Evolutionary conservation across 2,329 filamentous ascomycete species (phyloP).

Genomic region (Scedosporium minutisporum): DNA sequence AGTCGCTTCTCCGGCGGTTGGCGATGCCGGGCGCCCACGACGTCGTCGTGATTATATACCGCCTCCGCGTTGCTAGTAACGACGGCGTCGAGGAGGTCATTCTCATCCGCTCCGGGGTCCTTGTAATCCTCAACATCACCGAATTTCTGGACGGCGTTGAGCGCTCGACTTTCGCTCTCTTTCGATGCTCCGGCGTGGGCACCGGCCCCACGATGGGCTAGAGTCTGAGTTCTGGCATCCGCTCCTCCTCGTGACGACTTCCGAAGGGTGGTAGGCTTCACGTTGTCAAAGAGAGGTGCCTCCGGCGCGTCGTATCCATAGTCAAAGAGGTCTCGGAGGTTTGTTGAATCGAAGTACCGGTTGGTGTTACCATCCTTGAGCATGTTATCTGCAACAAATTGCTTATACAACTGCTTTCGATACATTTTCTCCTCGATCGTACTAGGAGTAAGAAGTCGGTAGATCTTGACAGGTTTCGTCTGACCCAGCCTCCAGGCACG

Average conservation of each 20-base stretch:
- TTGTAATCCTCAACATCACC: conserved; percentile 56
- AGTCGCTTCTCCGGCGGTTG: conserved; percentile 67
- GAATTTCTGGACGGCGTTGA: conserved; percentile 24
- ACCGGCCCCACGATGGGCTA: not conserved
- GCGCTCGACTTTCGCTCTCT: conserved; percentile 3
- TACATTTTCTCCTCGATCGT: conserved; percentile 99
- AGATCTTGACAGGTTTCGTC: conserved; percentile 90
- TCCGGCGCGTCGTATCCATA: conserved; percentile 18
- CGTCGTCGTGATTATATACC: conserved; percentile 87
- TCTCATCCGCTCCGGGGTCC: conserved; percentile 45
- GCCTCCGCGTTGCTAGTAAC: conserved; percentile 83
- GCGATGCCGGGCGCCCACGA: conserved; percentile 67
- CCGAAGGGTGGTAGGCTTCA: not conserved
- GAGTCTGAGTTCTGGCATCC: not conserved
- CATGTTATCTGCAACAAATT: conserved; percentile 94
- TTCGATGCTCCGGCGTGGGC: conserved; percentile 18
- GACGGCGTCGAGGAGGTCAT: conserved; percentile 77
- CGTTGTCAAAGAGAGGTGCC: not conserved
- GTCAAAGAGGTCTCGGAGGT: conserved; percentile 86
- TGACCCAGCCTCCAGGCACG: conserved; percentile 93
- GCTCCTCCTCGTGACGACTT: not conserved
- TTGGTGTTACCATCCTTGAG: conserved; percentile 88
- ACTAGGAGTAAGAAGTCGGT: conserved; percentile 93
- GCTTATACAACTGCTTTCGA: conserved; percentile 96
- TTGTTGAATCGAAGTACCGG: conserved; percentile 79